Base-by-base conservation (phyloP, 768 basidiomycete species). In the Tricholoma saponaceum region DNA sequence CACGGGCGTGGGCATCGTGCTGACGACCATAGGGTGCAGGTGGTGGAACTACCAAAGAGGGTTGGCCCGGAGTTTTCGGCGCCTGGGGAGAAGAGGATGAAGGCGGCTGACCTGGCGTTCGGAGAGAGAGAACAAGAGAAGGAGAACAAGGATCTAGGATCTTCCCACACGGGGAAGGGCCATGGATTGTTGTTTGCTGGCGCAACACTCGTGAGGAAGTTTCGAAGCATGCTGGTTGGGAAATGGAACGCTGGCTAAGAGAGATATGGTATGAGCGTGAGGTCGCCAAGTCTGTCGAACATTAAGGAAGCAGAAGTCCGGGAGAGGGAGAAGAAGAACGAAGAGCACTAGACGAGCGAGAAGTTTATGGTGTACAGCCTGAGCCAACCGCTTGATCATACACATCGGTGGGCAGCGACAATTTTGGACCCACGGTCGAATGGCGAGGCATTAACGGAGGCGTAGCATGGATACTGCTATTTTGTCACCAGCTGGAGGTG, bases 341-440 rank as follows among this genome's bases (percentile, higher is more conserved):
- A 56, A 43, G 39, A 49, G 18, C 57, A 54, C 23, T 53, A 52
- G 33, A 50, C 55, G 37, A 25, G 4, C 60, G 69, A 12, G 58
- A 66, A 66, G 43, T 63, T 72, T 2, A 63, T 80, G 9, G 60
- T 75, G 16, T 65, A 73, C 52, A 83, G 78, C 39, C 65, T 77
- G 52, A 83, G 83, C 58, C 85, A 86, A 67, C 84, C 85, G 0
- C 64, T 84, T 52, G 83, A 79, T 12, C 79, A 74, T 54, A 70
- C 78, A 0, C 90, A 91, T 70, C 81, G 90, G 20, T 78, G 90
- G 5, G 90, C 90, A 4, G 89, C 90, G 57, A 91, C 90, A 13
- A 78, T 92, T 35, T 67, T 92, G 30, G 90, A 92, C 68, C 82
- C 89, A 0, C 79, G 82, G 84, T 25, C 77, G 84, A 13, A 73